phyloP scores from a whole-genome alignment of 306 rosid species.

The Hippophae rhamnoides region DNA sequence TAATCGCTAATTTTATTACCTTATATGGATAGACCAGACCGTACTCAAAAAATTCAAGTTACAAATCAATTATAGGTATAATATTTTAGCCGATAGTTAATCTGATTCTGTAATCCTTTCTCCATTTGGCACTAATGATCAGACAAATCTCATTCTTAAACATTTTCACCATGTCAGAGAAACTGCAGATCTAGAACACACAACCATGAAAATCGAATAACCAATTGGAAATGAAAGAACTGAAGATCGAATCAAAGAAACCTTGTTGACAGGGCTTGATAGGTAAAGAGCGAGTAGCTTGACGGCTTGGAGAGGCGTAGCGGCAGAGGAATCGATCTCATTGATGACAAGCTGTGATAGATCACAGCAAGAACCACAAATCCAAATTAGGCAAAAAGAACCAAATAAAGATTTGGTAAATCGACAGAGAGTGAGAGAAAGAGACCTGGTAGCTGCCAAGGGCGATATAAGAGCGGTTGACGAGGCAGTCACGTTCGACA shows the following conservation, averaged over 20 bases:
- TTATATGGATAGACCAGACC: too few relatives aligned
- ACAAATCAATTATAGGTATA: too few relatives aligned
- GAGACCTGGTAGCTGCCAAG: slow-evolving; percentile 56
- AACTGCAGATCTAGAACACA: background rate
- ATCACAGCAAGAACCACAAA: background rate
- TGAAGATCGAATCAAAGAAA: background rate
- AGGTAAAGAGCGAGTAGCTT: slow-evolving; percentile 83
- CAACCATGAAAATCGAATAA: background rate
- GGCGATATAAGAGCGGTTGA: slow-evolving; percentile 84
- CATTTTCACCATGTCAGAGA: background rate
- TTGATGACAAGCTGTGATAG: slow-evolving; percentile 46
- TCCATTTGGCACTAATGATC: too few relatives aligned
- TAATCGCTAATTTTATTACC: too few relatives aligned
- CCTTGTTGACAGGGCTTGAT: slow-evolving; percentile 64
- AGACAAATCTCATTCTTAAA: too few relatives aligned
- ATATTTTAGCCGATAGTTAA: too few relatives aligned
- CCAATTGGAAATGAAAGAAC: background rate
- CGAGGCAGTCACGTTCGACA: slow-evolving; percentile 68
- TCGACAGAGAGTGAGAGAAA: slow-evolving; percentile 3
- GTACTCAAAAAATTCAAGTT: too few relatives aligned
- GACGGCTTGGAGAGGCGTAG: slow-evolving; percentile 92
- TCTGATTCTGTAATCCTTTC: too few relatives aligned
- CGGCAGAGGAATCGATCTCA: slow-evolving; percentile 77
- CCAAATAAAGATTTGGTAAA: background rate
- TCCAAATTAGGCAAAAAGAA: background rate